These are phyloP conservation scores for Nothophaeocryptopus gaeumannii DNA, from an alignment of 2,329 filamentous ascomycete species.

Conservation along the genomic window DNA sequence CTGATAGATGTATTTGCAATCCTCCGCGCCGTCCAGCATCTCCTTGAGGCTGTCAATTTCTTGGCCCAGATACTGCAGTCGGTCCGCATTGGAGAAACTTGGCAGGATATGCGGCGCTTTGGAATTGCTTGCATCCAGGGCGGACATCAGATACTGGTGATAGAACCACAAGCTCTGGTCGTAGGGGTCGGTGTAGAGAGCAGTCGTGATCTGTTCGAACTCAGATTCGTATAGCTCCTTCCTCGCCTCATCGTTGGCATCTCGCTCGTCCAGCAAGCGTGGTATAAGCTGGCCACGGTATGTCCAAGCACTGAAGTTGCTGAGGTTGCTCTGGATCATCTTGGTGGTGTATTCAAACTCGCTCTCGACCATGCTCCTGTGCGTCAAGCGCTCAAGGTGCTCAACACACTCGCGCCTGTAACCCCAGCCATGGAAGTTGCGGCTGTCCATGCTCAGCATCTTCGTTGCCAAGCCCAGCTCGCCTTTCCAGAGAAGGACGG, in stretches of 20 bases:
- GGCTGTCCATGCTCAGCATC: constrained; percentile 80
- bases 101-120: constrained; percentile 56
- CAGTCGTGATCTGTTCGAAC: constrained; percentile 70
- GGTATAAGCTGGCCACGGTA: constrained; percentile 81
- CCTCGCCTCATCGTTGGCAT: constrained; percentile 61
- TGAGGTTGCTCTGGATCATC: constrained; percentile 81
- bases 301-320: constrained; percentile 98
- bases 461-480: constrained; percentile 81
- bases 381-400: constrained; percentile 63
- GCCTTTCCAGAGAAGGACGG: constrained; percentile 72
- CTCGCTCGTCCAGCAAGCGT: constrained; percentile 67
- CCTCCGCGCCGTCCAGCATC: constrained; percentile 60
- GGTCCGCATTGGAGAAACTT: constrained; percentile 59
- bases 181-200: constrained; percentile 83
- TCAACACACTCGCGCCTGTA: constrained; percentile 78
- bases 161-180: constrained; percentile 98
- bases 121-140: constrained; percentile 53
- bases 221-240: constrained; percentile 73
- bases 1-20: constrained; percentile 88
- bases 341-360: constrained; percentile 89
- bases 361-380: constrained; percentile 60
- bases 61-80: constrained; percentile 61
- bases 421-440: constrained; percentile 96
- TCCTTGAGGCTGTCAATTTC: constrained; percentile 76
- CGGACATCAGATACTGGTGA: constrained; percentile 80